Conservation (phyloP, 768 basidiomycete species). For the Boletus fagicola region DNA sequence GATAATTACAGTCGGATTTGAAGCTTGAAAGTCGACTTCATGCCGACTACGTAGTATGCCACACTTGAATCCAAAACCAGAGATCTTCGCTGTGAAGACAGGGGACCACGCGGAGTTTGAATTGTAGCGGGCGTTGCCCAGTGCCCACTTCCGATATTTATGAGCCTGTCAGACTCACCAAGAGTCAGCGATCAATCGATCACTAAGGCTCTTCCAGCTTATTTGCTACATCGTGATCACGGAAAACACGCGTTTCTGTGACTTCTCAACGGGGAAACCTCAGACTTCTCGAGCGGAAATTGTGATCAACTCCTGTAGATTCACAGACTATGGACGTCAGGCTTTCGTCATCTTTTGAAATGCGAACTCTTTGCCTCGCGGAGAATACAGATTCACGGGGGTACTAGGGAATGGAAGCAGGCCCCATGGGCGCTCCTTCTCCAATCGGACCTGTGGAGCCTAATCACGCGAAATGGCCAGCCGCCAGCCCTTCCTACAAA, state of each 20-base stretch:
- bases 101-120: no score
- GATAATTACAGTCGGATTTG: no score
- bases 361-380: neutral
- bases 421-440: neutral
- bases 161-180: no score
- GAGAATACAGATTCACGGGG: neutral
- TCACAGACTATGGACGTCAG: neutral
- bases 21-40: neutral
- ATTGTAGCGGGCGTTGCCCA: no score
- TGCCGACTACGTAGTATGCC: neutral
- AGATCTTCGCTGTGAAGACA: neutral
- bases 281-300: neutral
- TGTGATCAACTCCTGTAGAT: neutral
- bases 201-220: neutral
- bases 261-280: neutral
- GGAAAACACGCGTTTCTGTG: neutral
- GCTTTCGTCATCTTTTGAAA: neutral
- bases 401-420: slow-evolving; percentile 4
- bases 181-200: no score
- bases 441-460: neutral
- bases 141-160: no score
- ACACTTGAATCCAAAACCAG: neutral
- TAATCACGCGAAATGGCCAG: neutral
- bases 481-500: neutral
- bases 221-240: neutral